Percentiles rank a stretch among this genome's conserved stretches.
Conservation (phyloP, 2,329 filamentous ascomycete genomes). For the Tolypocladium album region DNA sequence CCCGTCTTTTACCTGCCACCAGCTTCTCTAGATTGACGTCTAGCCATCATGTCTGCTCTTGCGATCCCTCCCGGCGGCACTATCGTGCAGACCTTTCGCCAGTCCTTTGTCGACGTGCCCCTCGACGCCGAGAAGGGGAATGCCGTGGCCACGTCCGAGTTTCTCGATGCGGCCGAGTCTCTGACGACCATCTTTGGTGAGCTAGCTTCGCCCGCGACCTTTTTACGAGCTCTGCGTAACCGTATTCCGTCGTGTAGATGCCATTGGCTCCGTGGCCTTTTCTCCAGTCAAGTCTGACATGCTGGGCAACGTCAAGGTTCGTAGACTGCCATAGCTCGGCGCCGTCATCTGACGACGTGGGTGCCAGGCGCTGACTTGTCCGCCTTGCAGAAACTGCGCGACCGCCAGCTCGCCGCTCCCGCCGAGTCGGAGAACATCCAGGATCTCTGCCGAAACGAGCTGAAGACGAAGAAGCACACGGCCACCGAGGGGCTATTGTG, state of each 20-base stretch:
- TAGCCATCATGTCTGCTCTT: constrained; percentile 37
- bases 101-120: constrained; percentile 75
- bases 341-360: background rate
- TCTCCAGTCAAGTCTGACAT: constrained; percentile 86
- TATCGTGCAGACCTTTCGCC: constrained; percentile 76
- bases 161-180: constrained; percentile 83
- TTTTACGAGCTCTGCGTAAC: background rate
- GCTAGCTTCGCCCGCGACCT: background rate
- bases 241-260: constrained; percentile 30
- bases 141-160: constrained; percentile 72
- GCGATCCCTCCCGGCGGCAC: constrained; percentile 56
- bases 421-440: constrained; percentile 76
- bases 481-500: constrained; percentile 87
- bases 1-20: background rate
- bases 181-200: constrained; percentile 81
- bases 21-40: background rate
- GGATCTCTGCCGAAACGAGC: constrained; percentile 73
- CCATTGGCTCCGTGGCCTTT: constrained; percentile 65
- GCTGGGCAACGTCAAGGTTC: constrained; percentile 79
- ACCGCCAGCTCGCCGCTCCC: constrained; percentile 69
- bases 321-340: constrained; percentile 2
- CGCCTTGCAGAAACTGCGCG: constrained; percentile 66
- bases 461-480: constrained; percentile 79
- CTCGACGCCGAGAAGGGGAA: constrained; percentile 63
- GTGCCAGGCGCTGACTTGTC: background rate